phyloP scores from a whole-genome alignment of 176 grass and related monocot species.

The Calamus simplicifolius region DNA sequence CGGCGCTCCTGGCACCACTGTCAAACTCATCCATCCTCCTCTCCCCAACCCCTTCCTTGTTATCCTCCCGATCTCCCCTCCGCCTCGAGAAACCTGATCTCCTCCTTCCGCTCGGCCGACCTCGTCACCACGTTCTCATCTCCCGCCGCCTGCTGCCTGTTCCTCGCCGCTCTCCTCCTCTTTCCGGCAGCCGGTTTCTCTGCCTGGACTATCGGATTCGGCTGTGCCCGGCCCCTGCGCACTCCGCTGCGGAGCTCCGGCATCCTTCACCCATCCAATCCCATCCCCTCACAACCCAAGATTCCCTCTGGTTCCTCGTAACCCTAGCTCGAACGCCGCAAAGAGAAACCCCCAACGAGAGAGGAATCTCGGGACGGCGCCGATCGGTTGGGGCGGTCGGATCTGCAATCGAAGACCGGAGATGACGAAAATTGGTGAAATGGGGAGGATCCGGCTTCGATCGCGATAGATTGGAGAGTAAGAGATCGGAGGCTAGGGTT shows the following conservation, averaged over 20 bases:
- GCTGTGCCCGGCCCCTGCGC: constrained; percentile 2
- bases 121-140: constrained; percentile 2
- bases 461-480: too few relatives aligned
- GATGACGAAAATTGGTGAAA: too few relatives aligned
- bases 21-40: constrained; percentile 59
- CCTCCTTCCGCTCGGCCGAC: constrained; percentile 4
- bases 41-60: constrained; percentile 1
- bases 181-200: background rate
- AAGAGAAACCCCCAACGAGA: too few relatives aligned
- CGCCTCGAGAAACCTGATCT: constrained; percentile 5
- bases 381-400: too few relatives aligned
- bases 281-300: too few relatives aligned
- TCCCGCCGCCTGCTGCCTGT: background rate
- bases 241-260: constrained; percentile 10
- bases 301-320: too few relatives aligned
- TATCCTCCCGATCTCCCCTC: background rate
- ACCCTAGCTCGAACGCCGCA: too few relatives aligned
- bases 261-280: constrained; percentile 1
- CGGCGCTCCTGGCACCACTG: constrained; percentile 40
- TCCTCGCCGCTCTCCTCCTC: background rate
- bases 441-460: too few relatives aligned
- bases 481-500: too few relatives aligned
- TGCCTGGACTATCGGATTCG: constrained; percentile 1
- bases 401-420: too few relatives aligned
- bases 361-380: too few relatives aligned